phyloP scores from a whole-genome alignment of 1,284 basidiomycete genomes.

The Golubevia pallescens region DNA sequence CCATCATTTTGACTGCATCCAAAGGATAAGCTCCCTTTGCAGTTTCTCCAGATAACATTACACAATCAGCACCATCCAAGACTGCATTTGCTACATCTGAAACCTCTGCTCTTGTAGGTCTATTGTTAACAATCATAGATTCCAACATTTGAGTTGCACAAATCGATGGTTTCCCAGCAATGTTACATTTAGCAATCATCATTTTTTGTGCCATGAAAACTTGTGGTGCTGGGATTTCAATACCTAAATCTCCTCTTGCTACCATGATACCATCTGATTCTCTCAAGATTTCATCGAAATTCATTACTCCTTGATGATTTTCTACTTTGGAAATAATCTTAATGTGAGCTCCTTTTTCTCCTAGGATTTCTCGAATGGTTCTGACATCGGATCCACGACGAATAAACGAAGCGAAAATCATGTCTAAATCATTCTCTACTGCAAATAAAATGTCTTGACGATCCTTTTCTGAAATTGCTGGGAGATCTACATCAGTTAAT shows the following conservation, averaged over 20 bases:
- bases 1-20: constrained; percentile 64
- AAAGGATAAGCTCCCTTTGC: constrained; percentile 62
- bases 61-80: constrained; percentile 63
- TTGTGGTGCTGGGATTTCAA: constrained; percentile 63
- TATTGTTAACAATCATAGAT: constrained; percentile 64
- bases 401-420: constrained; percentile 64
- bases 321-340: constrained; percentile 64
- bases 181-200: constrained; percentile 65
- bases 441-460: constrained; percentile 53
- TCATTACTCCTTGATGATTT: constrained; percentile 64
- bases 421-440: constrained; percentile 60
- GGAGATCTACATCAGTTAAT: constrained; percentile 96
- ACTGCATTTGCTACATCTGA: constrained; percentile 64
- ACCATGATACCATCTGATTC: constrained; percentile 65
- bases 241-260: constrained; percentile 62
- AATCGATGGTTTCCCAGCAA: constrained; percentile 63
- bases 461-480: constrained; percentile 96
- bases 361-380: constrained; percentile 59
- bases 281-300: constrained; percentile 64
- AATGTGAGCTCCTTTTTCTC: constrained; percentile 61
- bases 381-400: constrained; percentile 54
- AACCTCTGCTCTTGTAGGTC: constrained; percentile 63
- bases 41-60: constrained; percentile 64
- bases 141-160: constrained; percentile 65
- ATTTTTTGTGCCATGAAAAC: constrained; percentile 65